Base-by-base conservation (phyloP, 176 grass and related monocot genomes). In the Oryza meyeriana region DNA sequence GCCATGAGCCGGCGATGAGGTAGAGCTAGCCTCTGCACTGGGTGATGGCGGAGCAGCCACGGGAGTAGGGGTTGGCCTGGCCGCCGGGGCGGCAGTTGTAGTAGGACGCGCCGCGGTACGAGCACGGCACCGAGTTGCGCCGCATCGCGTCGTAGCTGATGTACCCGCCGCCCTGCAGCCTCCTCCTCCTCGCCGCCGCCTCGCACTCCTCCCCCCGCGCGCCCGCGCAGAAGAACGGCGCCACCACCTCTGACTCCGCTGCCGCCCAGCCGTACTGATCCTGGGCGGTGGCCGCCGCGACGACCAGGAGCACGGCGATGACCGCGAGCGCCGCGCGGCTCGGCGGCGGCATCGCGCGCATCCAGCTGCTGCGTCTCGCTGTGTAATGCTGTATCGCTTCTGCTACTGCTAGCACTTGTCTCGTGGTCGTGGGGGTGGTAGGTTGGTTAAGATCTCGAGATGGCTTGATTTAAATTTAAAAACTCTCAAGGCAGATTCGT, bases 41-140 rank as follows among this genome's bases (percentile, higher is more conserved):
- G 79, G 86, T 84, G 81, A 94, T 91, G 66, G 71, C 18, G 25
- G 86, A 86, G 86, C 89, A 94, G 17, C 92, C 92, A 1, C 92
- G 86, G 18, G 79, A 81, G 78, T 94, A 94, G 4, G 89, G 92
- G 86, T 94, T 91, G 30, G 85, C 86, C 29, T 42, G 14, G 20
- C 65, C 92, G 27, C 88, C 88, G 3, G 92, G 83, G 0, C 30
- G 79, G 71, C 92, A 94, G 79, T 94, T 91, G 86, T 91, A 91
- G 79, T 94, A 94, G 8, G 92, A 78, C 64, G 71, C 71, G 36
- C 85, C 85, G 47, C 78, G 85, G 78, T 63, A 50, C 8, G 71
- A 63, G 79, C 85, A 94, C 27, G 92, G 92, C 77, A 91, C 92
- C 0, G 62, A 31, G 39, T 82, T 42, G 5, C 69, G 33, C 38